A percentile compares a stretch with the other conserved stretches of the same genome.
phyloP scores from a whole-genome alignment of 176 grass and related monocot species.

The Puya raimondii region DNA sequence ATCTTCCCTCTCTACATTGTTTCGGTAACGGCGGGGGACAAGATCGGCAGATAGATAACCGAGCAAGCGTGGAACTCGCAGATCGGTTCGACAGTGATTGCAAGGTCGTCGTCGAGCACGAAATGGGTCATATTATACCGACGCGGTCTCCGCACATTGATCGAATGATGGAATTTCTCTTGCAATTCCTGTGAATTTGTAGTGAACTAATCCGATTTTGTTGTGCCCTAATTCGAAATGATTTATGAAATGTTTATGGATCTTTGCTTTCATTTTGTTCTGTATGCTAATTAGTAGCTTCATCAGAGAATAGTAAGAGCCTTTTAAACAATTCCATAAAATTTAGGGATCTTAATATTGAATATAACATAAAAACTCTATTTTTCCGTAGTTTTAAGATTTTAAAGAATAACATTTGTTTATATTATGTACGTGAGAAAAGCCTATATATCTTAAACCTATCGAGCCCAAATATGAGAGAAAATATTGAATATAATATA shows the following conservation, averaged over 20 bases:
- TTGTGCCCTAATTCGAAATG: background rate
- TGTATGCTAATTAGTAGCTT: too few species aligned
- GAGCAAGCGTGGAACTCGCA: slow-evolving; percentile 44
- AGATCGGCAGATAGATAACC: slow-evolving; percentile 64
- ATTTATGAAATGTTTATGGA: background rate
- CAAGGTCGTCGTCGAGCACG: slow-evolving; percentile 51
- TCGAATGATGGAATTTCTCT: slow-evolving; percentile 58
- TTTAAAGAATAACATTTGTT: too few species aligned
- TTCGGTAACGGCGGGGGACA: slow-evolving; percentile 53
- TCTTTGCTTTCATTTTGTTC: too few species aligned
- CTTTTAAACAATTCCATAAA: too few species aligned
- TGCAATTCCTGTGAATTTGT: slow-evolving; percentile 40
- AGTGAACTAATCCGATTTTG: background rate
- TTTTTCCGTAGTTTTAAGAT: too few species aligned
- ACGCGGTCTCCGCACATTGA: slow-evolving; percentile 53
- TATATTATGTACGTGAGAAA: too few species aligned
- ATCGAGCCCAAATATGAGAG: too few species aligned
- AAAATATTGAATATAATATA: too few species aligned
- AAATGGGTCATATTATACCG: slow-evolving; percentile 93
- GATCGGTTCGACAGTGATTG: slow-evolving; percentile 39
- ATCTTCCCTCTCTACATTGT: slow-evolving; percentile 66
- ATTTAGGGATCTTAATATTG: too few species aligned
- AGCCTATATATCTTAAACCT: too few species aligned
- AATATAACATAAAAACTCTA: too few species aligned
- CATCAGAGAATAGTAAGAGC: too few species aligned